Evolutionary conservation across 2,329 filamentous ascomycete genomes (phyloP), one percentile per base, ranked within the genome.

Genomic region (Phialemoniopsis sp.): DNA sequence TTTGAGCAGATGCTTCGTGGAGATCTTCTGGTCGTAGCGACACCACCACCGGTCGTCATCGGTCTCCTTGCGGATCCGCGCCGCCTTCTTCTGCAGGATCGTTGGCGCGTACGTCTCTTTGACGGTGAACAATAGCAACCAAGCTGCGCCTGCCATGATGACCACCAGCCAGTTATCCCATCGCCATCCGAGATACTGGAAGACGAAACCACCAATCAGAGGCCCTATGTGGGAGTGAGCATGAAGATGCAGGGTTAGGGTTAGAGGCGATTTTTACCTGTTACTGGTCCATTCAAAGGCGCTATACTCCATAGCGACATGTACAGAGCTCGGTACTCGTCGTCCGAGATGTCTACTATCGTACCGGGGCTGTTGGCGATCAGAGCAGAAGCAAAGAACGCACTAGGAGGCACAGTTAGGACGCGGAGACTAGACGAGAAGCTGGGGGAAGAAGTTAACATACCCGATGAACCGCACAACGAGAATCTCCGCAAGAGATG

Each of bases 301-400:
- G 88, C 89, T 39, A 95, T 80, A 44, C 75, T 79, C 81, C 89
- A 95, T 28, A 95, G 71, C 5, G 82, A 87, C 62, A 95, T 88
- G 32, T 84, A 84, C n/a, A 93, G 64, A 3, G 88, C 87, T 13
- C 90, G 80, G 52, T 86, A 80, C 36, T 94, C 80, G 34, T 91
- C 87, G 13, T 76, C 73, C n/a, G 87, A 81, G 36, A 95, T 83
- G 58, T 96, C 90, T 19, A 86, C 82, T 10, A 95, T 77, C 8
- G 83, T 88, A 3, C 89, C 90, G 0, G 89, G 88, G 2, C 85
- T 80, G 55, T 94, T 95, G 12, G 82, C 80, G 18, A 95, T 82
- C 78, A 94, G 85, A 32, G 85, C 87, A 6, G 87, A 78, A 4
- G 54, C 55, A n/a, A 59, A 58, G 0, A 59, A 7, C 5, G 55